A percentile compares a stretch with the other conserved stretches of the same genome.
Conservation (phyloP, 306 rosid genomes). For the Quercus engelmannii region DNA sequence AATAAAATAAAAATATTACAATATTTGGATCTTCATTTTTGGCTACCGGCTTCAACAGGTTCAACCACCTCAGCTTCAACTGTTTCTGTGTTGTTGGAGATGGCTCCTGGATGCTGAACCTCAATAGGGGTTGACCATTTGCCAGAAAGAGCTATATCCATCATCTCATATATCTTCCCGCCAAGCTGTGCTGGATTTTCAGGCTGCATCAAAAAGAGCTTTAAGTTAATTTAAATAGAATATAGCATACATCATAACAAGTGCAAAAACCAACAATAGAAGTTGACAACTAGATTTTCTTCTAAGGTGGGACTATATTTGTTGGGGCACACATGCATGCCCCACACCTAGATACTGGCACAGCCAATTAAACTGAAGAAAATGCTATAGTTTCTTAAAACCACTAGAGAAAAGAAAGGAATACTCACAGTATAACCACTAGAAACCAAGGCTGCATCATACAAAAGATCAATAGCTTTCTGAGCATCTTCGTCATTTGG, state of each 20-base stretch:
- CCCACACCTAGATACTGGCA: not conserved
- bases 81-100: conserved; percentile 26
- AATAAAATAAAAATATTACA: not conserved
- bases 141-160: conserved; percentile 76
- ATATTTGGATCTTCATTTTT: conserved; percentile 42
- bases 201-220: conserved; percentile 60
- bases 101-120: conserved; percentile 29
- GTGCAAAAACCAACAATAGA: not conserved
- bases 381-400: not conserved
- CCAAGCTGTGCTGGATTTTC: conserved; percentile 96
- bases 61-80: conserved; percentile 68
- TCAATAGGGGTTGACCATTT: conserved; percentile 57
- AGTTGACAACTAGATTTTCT: not conserved
- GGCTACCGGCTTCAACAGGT: conserved; percentile 49
- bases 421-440: conserved; percentile 83
- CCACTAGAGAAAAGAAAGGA: conserved; percentile 2
- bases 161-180: conserved; percentile 93
- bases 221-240: not conserved
- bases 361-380: not conserved
- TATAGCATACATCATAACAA: not conserved
- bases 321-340: not conserved
- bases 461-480: conserved; percentile 88
- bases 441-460: conserved; percentile 93
- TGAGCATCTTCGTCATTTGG: conserved; percentile 80
- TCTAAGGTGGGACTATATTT: not conserved